Evolutionary conservation across 2,329 filamentous ascomycete species (phyloP), one percentile per base, ranked within the genome.

Genomic region (Fusarium armeniacum): DNA sequence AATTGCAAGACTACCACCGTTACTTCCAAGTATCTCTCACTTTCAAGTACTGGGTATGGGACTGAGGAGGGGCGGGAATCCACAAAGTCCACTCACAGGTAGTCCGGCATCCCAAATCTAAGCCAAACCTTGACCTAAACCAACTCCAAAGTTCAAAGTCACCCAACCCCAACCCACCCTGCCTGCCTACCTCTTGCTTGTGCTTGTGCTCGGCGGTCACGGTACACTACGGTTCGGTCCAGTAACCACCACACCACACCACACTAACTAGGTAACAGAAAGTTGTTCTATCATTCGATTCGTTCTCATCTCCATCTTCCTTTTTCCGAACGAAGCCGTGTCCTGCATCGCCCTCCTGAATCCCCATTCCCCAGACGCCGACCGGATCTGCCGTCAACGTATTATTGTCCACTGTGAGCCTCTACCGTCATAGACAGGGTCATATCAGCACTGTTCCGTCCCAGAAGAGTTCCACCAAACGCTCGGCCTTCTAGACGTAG

Each of bases 41-140:
- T 30, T 65, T 49, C 10, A 38, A 32, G 26, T 52, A 46, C 44
- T 59, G 30, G 15, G 33, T 8, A 15, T 18, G 60, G 55, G 28
- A 10, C 28, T 28, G 28, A 10, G 28, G 65, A 58, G 65, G 67
- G 54, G 50, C 52, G 44, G 63, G 57, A 63, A 51, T 67, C 67
- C 67, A 70, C 67, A 53, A 47, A 57, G 66, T 55, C 67, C 67
- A 70, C 67, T 64, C 62, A 54, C 28, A 63, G 46, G 56, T 47
- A 63, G 46, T 54, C 50, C 55, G 43, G 38, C 43, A 55, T 59
- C 49, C 61, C 41, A 67, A 62, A 70, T 67, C 62, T 64, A 57
- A 67, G 49, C 62, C 44, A 64, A 64, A 28, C 36, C 35, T 61
- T 51, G 41, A 62, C 61, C 58, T 46, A 62, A 63, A 20, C 65